Evolutionary conservation across 805 yeast species (phyloP).

Genomic region (Ogataea henricii): DNA sequence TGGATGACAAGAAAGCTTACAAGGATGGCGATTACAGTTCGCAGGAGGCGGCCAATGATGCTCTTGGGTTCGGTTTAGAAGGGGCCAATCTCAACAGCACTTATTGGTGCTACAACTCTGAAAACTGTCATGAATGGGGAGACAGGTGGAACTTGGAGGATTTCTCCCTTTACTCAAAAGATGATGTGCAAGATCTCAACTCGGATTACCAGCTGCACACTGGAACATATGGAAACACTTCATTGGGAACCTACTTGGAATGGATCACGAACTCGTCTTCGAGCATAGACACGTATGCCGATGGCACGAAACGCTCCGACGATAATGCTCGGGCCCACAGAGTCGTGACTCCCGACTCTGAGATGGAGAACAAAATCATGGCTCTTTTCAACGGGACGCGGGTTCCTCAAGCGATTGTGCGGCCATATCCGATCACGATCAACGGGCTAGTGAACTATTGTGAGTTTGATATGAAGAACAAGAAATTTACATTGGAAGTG

Average conservation of each 20-base stretch:
- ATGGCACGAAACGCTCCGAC: slow-evolving; percentile 10
- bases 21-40: slow-evolving; percentile 63
- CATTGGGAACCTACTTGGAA: slow-evolving; percentile 27
- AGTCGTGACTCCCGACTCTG: slow-evolving; percentile 15
- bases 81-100: slow-evolving; percentile 70
- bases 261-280: slow-evolving; percentile 21
- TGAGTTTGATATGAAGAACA: slow-evolving; percentile 57
- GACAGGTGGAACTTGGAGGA: slow-evolving; percentile 95
- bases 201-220: slow-evolving; percentile 14
- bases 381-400: slow-evolving; percentile 55
- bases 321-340: slow-evolving; percentile 5
- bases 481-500: slow-evolving; percentile 52
- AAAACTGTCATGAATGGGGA: slow-evolving; percentile 81
- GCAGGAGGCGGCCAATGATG: slow-evolving; percentile 85
- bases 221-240: slow-evolving; percentile 19
- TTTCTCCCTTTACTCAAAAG: slow-evolving; percentile 80
- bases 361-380: slow-evolving; percentile 16
- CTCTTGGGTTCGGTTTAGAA: slow-evolving; percentile 77
- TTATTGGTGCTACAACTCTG: slow-evolving; percentile 80
- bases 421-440: slow-evolving; percentile 74
- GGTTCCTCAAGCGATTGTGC: slow-evolving; percentile 69
- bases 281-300: slow-evolving; percentile 9
- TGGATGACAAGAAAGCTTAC: slow-evolving; percentile 80
- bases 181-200: slow-evolving; percentile 42
- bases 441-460: slow-evolving; percentile 58